Conservation (phyloP, 345 rosid genomes). For the Boechera stricta region DNA sequence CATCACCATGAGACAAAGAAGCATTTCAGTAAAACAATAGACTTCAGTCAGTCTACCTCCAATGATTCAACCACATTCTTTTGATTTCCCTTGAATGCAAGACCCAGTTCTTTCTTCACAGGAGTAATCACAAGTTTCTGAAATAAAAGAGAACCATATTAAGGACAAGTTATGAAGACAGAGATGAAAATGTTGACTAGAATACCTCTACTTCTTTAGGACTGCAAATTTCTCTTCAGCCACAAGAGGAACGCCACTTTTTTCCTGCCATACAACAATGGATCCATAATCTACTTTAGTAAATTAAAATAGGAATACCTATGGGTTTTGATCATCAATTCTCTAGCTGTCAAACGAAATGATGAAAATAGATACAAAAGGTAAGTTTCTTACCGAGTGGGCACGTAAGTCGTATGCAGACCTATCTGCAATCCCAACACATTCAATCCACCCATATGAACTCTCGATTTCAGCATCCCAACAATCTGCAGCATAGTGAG, state of each 20-base stretch:
- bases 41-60: slow-evolving; percentile 53
- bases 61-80: slow-evolving; percentile 76
- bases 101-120: slow-evolving; percentile 80
- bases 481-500: slow-evolving; percentile 81
- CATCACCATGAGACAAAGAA: slow-evolving; percentile 3
- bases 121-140: slow-evolving; percentile 82
- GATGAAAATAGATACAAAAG: background rate
- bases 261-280: slow-evolving; percentile 60
- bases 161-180: background rate
- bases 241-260: slow-evolving; percentile 79
- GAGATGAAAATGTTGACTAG: background rate
- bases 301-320: background rate
- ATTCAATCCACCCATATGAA: slow-evolving; percentile 94
- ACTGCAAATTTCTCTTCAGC: slow-evolving; percentile 84
- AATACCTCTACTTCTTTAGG: slow-evolving; percentile 89
- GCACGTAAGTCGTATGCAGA: slow-evolving; percentile 88
- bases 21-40: background rate
- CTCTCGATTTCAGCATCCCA: slow-evolving; percentile 8
- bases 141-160: slow-evolving; percentile 16
- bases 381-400: slow-evolving; percentile 62
- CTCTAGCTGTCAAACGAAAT: slow-evolving; percentile 6
- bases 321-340: background rate
- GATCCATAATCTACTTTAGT: slow-evolving; percentile 16
- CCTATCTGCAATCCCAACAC: slow-evolving; percentile 97
- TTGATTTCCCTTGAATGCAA: slow-evolving; percentile 78